Conservation (phyloP, 257 asterid species). For the Solanum sejunctum region DNA sequence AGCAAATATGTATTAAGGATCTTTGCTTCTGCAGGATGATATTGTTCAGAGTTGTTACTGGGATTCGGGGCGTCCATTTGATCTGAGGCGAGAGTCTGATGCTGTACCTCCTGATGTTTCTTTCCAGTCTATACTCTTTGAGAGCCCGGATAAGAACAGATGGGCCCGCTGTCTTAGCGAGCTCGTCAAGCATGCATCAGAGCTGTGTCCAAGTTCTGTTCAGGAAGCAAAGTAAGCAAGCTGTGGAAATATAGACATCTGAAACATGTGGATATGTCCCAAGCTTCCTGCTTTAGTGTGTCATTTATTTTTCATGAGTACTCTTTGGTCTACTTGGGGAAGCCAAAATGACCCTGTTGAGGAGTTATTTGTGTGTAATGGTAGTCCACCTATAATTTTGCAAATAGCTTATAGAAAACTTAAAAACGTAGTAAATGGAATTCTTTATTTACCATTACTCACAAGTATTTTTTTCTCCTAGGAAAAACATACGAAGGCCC, state of each 20-base stretch:
- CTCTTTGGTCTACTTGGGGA: not conserved
- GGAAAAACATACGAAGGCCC: not conserved
- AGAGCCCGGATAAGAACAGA: slow-evolving; percentile 95
- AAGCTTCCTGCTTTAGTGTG: not conserved
- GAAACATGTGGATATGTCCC: not conserved
- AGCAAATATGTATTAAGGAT: slow-evolving; percentile 1
- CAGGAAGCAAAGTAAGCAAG: slow-evolving; percentile 85
- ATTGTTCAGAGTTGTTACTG: slow-evolving; percentile 98
- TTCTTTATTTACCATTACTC: not conserved
- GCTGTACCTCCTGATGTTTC: slow-evolving; percentile 88
- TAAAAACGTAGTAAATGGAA: not conserved
- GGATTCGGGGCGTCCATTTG: slow-evolving; percentile 94
- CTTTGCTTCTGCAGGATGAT: slow-evolving; percentile 59
- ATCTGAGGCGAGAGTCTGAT: slow-evolving; percentile 90
- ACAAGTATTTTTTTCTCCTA: not conserved
- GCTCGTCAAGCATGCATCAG: slow-evolving; percentile 84
- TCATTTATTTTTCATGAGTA: not conserved
- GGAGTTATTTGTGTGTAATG: not conserved
- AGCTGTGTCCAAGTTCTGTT: slow-evolving; percentile 91
- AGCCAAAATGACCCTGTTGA: not conserved
- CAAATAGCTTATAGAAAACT: not conserved
- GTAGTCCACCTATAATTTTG: not conserved
- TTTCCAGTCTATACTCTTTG: slow-evolving; percentile 88
- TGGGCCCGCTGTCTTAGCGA: slow-evolving; percentile 98
- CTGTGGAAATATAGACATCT: not conserved